Conservation (phyloP, 2,329 filamentous ascomycete species). For the Samsoniella hepiali region DNA sequence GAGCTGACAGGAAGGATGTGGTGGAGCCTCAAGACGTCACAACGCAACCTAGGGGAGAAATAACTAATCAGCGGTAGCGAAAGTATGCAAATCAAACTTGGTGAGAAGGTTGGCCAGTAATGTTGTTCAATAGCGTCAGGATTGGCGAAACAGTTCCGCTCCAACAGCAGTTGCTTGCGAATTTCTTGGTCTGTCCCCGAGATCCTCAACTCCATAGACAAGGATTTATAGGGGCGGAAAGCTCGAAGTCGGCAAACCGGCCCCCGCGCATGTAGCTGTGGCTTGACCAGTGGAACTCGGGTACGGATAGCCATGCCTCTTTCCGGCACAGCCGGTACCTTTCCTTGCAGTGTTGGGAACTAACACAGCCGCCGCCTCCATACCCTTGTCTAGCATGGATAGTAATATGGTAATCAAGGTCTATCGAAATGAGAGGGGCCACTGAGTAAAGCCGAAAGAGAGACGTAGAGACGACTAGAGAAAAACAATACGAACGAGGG, state of each 20-base stretch:
- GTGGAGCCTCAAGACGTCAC: constrained; percentile 8
- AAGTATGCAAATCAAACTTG: not conserved
- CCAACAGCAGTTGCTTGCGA: not conserved
- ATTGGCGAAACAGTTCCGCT: not conserved
- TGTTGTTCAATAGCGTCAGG: not conserved
- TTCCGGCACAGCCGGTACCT: not conserved
- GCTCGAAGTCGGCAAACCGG: too few species aligned
- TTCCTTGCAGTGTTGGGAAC: not conserved
- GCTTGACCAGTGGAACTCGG: not conserved
- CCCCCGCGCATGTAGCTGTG: not conserved
- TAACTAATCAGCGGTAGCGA: not conserved
- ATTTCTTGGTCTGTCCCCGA: too few species aligned
- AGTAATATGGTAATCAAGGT: not conserved
- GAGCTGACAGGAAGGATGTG: not conserved
- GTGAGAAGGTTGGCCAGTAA: not conserved
- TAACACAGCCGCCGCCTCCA: not conserved
- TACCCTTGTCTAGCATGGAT: not conserved
- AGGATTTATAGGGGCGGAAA: too few species aligned
- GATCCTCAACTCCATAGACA: too few species aligned
- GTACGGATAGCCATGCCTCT: not conserved
- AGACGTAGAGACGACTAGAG: too few species aligned
- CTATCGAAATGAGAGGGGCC: too few species aligned
- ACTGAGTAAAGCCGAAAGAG: too few species aligned
- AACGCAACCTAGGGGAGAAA: not conserved
- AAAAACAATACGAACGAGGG: too few species aligned